Percentiles rank a stretch among this genome's conserved stretches.
Conservation (phyloP, 2,329 filamentous ascomycete genomes). For the Colletotrichum somersetense region DNA sequence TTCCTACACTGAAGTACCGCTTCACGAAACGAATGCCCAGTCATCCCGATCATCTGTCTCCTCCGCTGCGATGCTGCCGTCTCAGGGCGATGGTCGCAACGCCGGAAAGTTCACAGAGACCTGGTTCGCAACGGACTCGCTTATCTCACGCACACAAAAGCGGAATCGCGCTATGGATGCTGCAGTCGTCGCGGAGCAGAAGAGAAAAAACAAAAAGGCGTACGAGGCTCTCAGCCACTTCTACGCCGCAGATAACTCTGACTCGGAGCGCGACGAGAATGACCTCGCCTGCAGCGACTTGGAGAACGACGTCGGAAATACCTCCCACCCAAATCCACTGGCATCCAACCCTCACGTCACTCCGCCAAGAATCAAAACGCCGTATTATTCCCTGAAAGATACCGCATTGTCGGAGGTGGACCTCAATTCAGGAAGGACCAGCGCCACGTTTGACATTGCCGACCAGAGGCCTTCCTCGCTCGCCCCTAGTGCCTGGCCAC, state of each 20-base stretch:
- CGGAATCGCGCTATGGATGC: constrained; percentile 60
- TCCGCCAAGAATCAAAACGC: constrained; percentile 47
- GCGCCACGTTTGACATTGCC: constrained; percentile 60
- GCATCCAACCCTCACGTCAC: constrained; percentile 60
- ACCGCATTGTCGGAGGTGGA: constrained; percentile 60
- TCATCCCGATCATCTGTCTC: constrained; percentile 28
- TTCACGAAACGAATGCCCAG: constrained; percentile 51
- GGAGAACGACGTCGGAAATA: constrained; percentile 43
- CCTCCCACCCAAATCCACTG: constrained; percentile 64
- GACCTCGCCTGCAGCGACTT: constrained; percentile 44
- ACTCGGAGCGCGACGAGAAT: constrained; percentile 55
- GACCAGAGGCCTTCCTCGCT: constrained; percentile 51
- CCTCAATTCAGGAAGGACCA: constrained; percentile 58
- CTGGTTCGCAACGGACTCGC: constrained; percentile 67
- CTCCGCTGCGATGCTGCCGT: constrained; percentile 36
- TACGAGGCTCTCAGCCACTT: constrained; percentile 63
- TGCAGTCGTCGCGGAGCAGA: constrained; percentile 50
- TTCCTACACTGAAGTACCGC: constrained; percentile 64
- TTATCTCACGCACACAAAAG: constrained; percentile 66
- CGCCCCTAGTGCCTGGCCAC: constrained; percentile 41
- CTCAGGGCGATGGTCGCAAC: constrained; percentile 50
- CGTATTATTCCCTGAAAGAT: constrained; percentile 47
- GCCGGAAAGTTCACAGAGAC: constrained; percentile 65
- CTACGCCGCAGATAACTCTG: constrained; percentile 58
- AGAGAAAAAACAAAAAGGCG: constrained; percentile 47